Evolutionary conservation across 73 alveolate species (phyloP).

Genomic region (Paramecium primaurelia): DNA sequence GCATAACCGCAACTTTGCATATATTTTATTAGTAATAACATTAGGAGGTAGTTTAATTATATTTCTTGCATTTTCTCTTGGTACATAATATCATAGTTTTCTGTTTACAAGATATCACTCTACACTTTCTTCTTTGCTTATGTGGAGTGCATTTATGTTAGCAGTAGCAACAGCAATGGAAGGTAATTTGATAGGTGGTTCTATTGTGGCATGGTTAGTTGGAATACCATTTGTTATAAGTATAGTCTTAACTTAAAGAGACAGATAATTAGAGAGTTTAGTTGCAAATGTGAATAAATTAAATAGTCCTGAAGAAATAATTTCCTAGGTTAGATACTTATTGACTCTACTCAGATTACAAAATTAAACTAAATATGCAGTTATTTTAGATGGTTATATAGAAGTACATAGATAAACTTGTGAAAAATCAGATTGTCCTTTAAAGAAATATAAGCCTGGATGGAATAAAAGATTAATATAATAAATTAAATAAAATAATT

Average conservation of each 20-base stretch:
- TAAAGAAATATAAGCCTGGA: constrained; percentile 1
- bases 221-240: constrained; percentile 31
- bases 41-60: constrained; percentile 22
- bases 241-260: constrained; percentile 20
- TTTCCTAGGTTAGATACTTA: not conserved
- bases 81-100: not conserved
- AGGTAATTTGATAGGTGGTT: constrained; percentile 29
- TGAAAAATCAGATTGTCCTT: constrained; percentile 17
- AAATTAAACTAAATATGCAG: constrained; percentile 9
- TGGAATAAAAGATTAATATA: constrained; percentile 19
- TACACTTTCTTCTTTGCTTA: not conserved
- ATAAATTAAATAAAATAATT: not conserved
- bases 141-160: constrained; percentile 41
- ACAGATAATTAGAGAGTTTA: not conserved
- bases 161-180: constrained; percentile 38
- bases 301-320: constrained; percentile 22
- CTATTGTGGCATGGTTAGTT: constrained; percentile 27
- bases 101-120: not conserved
- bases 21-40: not conserved
- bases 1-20: not conserved
- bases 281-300: constrained; percentile 37
- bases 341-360: not conserved
- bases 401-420: constrained; percentile 4
- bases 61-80: not conserved
- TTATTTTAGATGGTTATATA: constrained; percentile 21